Percentiles rank a stretch among this genome's conserved stretches.
Evolutionary conservation across 148 eudicot species (phyloP).

Genomic region (Rhododendron ovatum): DNA sequence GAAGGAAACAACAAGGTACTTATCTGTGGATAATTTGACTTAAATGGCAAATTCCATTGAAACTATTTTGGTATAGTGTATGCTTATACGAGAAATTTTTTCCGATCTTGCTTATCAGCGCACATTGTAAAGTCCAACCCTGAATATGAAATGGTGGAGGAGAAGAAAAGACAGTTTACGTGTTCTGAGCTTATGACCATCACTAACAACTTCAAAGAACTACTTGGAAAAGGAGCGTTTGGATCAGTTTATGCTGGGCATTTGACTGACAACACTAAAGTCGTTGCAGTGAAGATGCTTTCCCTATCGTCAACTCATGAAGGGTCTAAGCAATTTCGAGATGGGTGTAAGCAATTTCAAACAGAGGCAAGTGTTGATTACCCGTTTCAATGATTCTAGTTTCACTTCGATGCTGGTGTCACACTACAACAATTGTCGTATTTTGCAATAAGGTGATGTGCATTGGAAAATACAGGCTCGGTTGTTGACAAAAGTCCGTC

Average conservation of each 20-base stretch:
- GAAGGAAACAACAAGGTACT: not conserved
- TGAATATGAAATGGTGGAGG: not conserved
- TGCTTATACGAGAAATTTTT: not conserved
- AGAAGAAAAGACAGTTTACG: not conserved
- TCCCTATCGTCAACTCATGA: not conserved
- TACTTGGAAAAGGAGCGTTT: slow-evolving; percentile 29
- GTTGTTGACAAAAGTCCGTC: slow-evolving; percentile 18
- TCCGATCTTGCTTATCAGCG: not conserved
- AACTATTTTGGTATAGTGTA: not conserved
- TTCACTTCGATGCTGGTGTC: not conserved
- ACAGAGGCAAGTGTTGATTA: slow-evolving; percentile 8
- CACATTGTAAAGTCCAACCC: not conserved
- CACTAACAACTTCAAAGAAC: not conserved
- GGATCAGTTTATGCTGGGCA: slow-evolving; percentile 26
- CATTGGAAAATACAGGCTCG: slow-evolving; percentile 6
- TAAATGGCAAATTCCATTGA: not conserved
- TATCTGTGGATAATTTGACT: not conserved
- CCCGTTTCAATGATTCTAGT: no score
- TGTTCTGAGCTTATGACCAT: not conserved
- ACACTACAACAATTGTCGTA: not conserved
- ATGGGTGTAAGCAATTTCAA: slow-evolving; percentile 21
- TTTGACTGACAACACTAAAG: not conserved
- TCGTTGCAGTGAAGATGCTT: not conserved
- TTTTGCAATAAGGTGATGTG: not conserved
- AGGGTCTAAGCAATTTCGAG: slow-evolving; percentile 21